phyloP scores from a whole-genome alignment of 805 yeast genomes.

The Pichia manshurica region DNA sequence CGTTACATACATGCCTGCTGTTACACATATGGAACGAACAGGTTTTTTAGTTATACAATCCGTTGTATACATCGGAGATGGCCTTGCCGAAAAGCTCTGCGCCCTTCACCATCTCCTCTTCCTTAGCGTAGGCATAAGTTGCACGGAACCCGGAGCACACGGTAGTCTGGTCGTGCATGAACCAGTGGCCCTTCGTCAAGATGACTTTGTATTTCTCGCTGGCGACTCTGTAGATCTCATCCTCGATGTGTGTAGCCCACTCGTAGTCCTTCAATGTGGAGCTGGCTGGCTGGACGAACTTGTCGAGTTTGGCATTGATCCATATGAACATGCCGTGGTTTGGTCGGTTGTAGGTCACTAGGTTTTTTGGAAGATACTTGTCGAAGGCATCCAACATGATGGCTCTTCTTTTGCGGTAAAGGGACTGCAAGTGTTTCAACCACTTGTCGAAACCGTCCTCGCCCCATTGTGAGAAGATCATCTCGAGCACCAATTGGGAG shows the following conservation, averaged over 20 bases:
- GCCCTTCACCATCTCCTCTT: constrained; percentile 22
- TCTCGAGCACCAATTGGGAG: constrained; percentile 55
- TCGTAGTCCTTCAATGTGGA: constrained; percentile 30
- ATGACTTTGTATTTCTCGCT: constrained; percentile 23
- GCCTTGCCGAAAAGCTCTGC: constrained; percentile 26
- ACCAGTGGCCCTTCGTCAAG: constrained; percentile 33
- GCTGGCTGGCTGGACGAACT: constrained; percentile 34
- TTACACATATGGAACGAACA: too few species aligned
- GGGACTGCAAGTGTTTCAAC: constrained; percentile 55
- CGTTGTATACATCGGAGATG: constrained; percentile 16
- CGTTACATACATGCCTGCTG: too few species aligned
- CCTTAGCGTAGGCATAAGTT: constrained; percentile 28
- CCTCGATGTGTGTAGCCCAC: constrained; percentile 31
- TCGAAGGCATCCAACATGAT: constrained; percentile 46
- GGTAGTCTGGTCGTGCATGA: constrained; percentile 22
- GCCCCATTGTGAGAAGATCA: constrained; percentile 56
- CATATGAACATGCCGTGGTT: constrained; percentile 42
- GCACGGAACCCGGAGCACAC: constrained; percentile 28
- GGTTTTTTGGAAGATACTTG: constrained; percentile 40
- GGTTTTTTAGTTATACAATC: too few species aligned
- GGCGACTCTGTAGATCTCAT: constrained; percentile 21
- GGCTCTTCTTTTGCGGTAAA: constrained; percentile 63
- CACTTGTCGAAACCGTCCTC: constrained; percentile 61
- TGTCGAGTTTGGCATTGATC: constrained; percentile 36
- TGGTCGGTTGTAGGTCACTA: constrained; percentile 38